Evolutionary conservation across 2,329 filamentous ascomycete species (phyloP), one percentile per base, ranked within the genome.

Genomic region (Lachnellula willkommii): DNA sequence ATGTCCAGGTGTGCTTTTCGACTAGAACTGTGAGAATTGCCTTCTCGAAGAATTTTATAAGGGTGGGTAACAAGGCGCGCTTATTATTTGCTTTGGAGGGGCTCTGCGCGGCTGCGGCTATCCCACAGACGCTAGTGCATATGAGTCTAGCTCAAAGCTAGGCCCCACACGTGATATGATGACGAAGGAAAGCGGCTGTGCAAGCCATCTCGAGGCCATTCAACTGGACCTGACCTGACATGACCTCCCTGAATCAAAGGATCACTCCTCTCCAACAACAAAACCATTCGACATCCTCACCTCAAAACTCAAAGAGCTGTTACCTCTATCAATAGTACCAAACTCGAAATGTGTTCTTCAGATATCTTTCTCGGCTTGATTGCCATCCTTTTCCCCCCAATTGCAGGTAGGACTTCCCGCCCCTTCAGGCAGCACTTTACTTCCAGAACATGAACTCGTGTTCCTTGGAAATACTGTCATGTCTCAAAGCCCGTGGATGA

Each of bases 281-380:
- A 45, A 45, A 20, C n/a, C n/a, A 26, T 20, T 12, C 6, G 7
- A 12, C 42, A 2, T 45, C 42, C 12, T 12, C 17, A 45, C 42
- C 42, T 24, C 22, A n/a, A 17, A 40, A 17, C 24, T 20, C 20
- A 24, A 4, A 15, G 20, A 45, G 20, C 5, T 11, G 12, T 8
- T 24, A 12, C 6, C 22, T 11, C 6, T 42, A 42, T 17, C 39
- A 42, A 26, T 5, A 22, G 20, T 14, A 15, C n/a, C n/a, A 24
- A 20, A 12, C n/a, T 45, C 51, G 61, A 63, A 50, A 85, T 85
- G 82, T 85, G 82, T 71, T 74, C 77, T 54, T 66, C 77, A 51
- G 83, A 87, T 69, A 72, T 83, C 65, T 85, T 87, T 69, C 80
- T 87, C n/a, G 82, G 79, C 69, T 66, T 86, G 40, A 70, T 87